Base-by-base conservation (phyloP, 805 yeast species). In the Hanseniaspora thailandica region DNA sequence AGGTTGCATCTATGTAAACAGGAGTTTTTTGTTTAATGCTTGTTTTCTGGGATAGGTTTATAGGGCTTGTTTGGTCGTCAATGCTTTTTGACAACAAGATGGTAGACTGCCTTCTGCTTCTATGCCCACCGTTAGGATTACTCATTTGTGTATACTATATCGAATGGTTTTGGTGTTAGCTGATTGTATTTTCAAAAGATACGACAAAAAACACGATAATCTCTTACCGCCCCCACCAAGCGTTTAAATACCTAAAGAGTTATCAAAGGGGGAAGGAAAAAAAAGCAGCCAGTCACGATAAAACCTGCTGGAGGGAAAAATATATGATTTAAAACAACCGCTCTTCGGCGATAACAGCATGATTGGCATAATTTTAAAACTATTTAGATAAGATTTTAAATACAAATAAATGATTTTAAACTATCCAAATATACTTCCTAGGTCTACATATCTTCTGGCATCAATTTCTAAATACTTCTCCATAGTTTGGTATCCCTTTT, bases 371-470 rank as follows among this genome's bases (percentile, higher is more conserved):
- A n/a, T n/a, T n/a, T n/a, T n/a, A n/a, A n/a, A n/a, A n/a, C n/a
- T n/a, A n/a, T n/a, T n/a, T n/a, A n/a, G n/a, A n/a, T n/a, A n/a
- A n/a, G n/a, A n/a, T n/a, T n/a, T n/a, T n/a, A n/a, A n/a, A n/a
- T n/a, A n/a, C n/a, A n/a, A n/a, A 58, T 76, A 78, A 17, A 40
- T 13, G 5, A 41, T 10, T 5, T 15, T 4, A 25, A 23, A 6
- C 15, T 26, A 48, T 2, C 47, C 41, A 46, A 52, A 52, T 25
- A 52, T 52, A 15, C 77, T 70, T 8, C 81, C 80, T 85, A 90
- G 81, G 63, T 86, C 85, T 48, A 89, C 97, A 66, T 80, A 88
- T 47, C 96, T 75, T 59, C 96, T 81, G 5, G 95, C 97, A 68
- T 90, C 84, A 57, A 84, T 84, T 49, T 73, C 72, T 59, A 90